phyloP scores from a whole-genome alignment of 192 early-diverging fungal genomes.

The Coemansia sp. region DNA sequence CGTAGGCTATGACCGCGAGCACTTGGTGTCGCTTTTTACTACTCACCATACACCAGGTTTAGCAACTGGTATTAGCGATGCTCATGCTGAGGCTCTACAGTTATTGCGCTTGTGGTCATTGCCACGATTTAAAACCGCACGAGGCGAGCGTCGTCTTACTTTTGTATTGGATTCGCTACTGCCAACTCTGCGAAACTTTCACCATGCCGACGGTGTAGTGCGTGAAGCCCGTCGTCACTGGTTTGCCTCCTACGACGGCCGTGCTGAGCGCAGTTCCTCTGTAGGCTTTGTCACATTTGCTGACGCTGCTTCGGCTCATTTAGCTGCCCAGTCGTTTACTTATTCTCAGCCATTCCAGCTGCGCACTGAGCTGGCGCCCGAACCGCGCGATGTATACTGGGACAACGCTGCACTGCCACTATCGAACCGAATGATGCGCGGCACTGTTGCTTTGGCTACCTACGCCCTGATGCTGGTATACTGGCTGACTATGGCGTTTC shows the following conservation, averaged over 20 bases:
- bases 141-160: conserved; percentile 25
- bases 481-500: conserved; percentile 71
- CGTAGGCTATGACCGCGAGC: conserved; percentile 64
- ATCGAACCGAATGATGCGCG: conserved; percentile 24
- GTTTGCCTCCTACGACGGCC: conserved; percentile 43
- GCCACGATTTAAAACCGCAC: conserved; percentile 15
- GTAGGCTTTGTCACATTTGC: conserved; percentile 53
- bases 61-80: neutral
- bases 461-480: conserved; percentile 64
- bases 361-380: conserved; percentile 45
- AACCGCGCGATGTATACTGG: conserved; percentile 54
- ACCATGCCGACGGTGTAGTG: conserved; percentile 60
- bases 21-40: conserved; percentile 19
- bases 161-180: conserved; percentile 57
- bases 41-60: neutral
- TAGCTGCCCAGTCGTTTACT: conserved; percentile 51
- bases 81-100: conserved; percentile 10
- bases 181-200: conserved; percentile 57
- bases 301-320: conserved; percentile 38
- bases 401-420: conserved; percentile 41
- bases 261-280: conserved; percentile 36
- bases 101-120: conserved; percentile 35
- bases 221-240: conserved; percentile 49
- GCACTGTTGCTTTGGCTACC: conserved; percentile 42
- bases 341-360: conserved; percentile 51